These are phyloP conservation scores for Neocallimastix lanati DNA, from an alignment of 192 early-diverging fungal species.

Conservation along the genomic window DNA sequence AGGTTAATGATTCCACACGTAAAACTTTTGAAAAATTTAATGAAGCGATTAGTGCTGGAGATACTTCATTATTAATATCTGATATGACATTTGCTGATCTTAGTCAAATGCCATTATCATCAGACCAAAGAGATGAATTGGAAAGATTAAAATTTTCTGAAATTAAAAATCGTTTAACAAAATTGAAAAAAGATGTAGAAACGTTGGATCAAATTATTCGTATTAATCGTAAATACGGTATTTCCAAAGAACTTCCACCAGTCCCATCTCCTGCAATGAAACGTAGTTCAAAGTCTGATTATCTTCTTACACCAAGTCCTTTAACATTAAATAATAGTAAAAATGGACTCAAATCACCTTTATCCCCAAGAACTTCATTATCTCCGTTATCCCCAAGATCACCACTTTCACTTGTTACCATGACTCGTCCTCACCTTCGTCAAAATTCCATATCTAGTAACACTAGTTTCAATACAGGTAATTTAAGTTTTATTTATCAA, in stretches of 20 bases:
- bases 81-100: not conserved
- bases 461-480: not conserved
- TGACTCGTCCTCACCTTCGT: not conserved
- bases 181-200: not conserved
- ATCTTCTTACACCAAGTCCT: not conserved
- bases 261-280: not conserved
- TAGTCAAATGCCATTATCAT: not conserved
- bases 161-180: not conserved
- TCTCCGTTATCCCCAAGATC: not conserved
- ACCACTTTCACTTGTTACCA: not conserved
- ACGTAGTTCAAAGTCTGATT: not conserved
- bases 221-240: not conserved
- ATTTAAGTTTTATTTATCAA: not conserved
- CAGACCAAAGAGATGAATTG: not conserved
- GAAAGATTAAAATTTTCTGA: not conserved
- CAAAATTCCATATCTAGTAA: not conserved
- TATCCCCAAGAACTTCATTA: not conserved
- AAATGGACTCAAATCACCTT: not conserved
- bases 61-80: not conserved
- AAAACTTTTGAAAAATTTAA: not conserved
- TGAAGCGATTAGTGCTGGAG: not conserved
- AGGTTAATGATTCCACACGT: not conserved
- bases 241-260: not conserved
- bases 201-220: not conserved
- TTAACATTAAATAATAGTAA: not conserved